These are phyloP conservation scores for Ramaria rubella DNA, from an alignment of 768 basidiomycete genomes.

Conservation along the genomic window DNA sequence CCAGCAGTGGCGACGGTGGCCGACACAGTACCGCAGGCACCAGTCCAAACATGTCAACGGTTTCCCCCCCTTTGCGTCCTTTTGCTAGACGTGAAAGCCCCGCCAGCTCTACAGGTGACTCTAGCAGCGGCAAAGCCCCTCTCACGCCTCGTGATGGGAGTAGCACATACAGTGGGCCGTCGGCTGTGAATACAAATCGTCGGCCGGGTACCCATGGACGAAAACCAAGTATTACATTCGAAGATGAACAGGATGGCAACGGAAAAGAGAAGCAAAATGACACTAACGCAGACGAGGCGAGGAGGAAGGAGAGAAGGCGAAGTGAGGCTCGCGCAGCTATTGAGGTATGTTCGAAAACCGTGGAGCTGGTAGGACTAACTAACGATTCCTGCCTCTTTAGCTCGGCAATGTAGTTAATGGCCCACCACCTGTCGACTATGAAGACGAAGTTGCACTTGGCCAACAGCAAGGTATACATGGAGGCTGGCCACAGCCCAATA, in stretches of 20 bases:
- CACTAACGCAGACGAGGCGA: constrained; percentile 36
- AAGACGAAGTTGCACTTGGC: constrained; percentile 32
- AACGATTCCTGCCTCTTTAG: constrained; percentile 32
- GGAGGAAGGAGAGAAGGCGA: constrained; percentile 66
- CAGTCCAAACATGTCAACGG: background rate
- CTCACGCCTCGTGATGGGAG: constrained; percentile 77
- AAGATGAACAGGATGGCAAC: constrained; percentile 33
- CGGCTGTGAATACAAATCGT: background rate
- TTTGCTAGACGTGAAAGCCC: constrained; percentile 65
- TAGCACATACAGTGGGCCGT: background rate
- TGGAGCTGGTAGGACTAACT: background rate
- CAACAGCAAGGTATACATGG: constrained; percentile 16
- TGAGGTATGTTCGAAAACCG: no score
- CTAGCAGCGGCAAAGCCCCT: constrained; percentile 69
- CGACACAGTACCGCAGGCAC: background rate
- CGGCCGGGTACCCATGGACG: constrained; percentile 33
- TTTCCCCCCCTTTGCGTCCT: constrained; percentile 36
- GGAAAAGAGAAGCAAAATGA: constrained; percentile 3
- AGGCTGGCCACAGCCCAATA: constrained; percentile 21
- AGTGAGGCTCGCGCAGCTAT: constrained; percentile 83
- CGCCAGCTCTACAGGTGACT: constrained; percentile 80
- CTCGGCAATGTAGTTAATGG: constrained; percentile 87
- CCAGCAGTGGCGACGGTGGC: background rate
- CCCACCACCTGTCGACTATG: constrained; percentile 50
- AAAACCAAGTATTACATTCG: constrained; percentile 62